These are phyloP conservation scores for Corymbia calophylla DNA, from an alignment of 441 rosid genomes.

Conservation along the genomic window DNA sequence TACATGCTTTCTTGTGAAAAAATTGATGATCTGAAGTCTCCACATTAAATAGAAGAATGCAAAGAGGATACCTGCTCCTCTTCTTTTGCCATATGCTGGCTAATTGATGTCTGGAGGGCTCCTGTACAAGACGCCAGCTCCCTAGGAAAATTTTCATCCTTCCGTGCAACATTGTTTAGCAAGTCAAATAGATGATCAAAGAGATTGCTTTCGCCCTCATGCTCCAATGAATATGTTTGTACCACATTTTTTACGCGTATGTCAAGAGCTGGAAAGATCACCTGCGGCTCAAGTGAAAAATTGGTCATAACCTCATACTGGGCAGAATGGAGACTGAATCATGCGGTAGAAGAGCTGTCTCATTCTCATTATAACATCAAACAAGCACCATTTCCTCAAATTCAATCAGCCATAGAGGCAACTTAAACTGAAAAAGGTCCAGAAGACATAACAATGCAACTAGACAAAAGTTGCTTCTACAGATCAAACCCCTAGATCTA, in stretches of 20 bases:
- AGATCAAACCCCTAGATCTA: neutral
- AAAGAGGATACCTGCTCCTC: slow-evolving; percentile 67
- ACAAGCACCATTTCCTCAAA: neutral
- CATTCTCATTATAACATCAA: neutral
- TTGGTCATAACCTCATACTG: neutral
- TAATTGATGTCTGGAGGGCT: slow-evolving; percentile 87
- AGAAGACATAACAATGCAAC: neutral
- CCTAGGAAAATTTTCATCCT: slow-evolving; percentile 59
- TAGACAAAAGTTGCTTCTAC: neutral
- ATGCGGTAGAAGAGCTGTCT: neutral
- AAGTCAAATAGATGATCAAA: slow-evolving; percentile 75
- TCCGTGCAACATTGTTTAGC: slow-evolving; percentile 48
- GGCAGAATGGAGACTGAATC: neutral
- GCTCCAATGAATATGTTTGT: slow-evolving; percentile 87
- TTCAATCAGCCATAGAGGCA: neutral
- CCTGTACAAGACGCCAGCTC: slow-evolving; percentile 83
- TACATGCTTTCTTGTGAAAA: neutral
- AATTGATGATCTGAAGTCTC: neutral
- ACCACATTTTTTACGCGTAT: slow-evolving; percentile 94
- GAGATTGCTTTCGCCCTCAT: slow-evolving; percentile 75
- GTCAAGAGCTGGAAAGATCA: slow-evolving; percentile 90
- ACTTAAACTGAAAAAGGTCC: neutral
- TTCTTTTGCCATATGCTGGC: slow-evolving; percentile 97
- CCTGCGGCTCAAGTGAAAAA: slow-evolving; percentile 29
- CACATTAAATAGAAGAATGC: neutral